Evolutionary conservation across 805 yeast genomes (phyloP).

Genomic region (Starmerella sirachaensis): DNA sequence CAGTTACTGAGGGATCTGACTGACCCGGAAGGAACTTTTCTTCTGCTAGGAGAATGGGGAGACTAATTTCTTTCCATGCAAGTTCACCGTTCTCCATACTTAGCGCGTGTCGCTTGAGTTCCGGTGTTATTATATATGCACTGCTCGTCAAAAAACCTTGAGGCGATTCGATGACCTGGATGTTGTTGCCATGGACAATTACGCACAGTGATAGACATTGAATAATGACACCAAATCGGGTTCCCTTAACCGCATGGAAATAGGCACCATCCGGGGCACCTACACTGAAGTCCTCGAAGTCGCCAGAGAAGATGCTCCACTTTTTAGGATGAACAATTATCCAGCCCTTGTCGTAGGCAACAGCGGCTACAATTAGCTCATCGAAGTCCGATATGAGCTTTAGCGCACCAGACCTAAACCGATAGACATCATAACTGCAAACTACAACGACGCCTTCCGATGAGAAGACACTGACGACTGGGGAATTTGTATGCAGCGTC

Average conservation of each 20-base stretch:
- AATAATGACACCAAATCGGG: conserved; percentile 4
- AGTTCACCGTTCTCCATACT: background rate
- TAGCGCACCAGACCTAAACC: background rate
- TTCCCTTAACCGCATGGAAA: background rate
- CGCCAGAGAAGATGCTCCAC: conserved; percentile 7
- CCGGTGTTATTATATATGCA: conserved; percentile 1
- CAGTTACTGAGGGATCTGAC: conserved; percentile 9
- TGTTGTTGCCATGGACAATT: conserved; percentile 9
- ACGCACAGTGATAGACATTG: too few species aligned
- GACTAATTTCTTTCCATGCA: background rate
- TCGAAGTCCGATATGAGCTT: background rate
- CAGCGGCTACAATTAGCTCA: conserved; percentile 1
- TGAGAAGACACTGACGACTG: conserved; percentile 6
- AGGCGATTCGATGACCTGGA: conserved; percentile 10
- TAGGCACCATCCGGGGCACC: conserved; percentile 6
- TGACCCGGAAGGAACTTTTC: conserved; percentile 4
- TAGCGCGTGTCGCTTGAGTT: background rate
- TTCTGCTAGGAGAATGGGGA: background rate
- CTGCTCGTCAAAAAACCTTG: background rate
- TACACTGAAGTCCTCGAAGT: conserved; percentile 8
- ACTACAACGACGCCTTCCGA: conserved; percentile 4
- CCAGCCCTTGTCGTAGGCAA: background rate
- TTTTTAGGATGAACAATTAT: conserved; percentile 1
- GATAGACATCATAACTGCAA: conserved; percentile 7
- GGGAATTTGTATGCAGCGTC: conserved; percentile 1